Evolutionary conservation across 352 stramenopile genomes (phyloP).

Genomic region (Globisporangium recalcitrans): DNA sequence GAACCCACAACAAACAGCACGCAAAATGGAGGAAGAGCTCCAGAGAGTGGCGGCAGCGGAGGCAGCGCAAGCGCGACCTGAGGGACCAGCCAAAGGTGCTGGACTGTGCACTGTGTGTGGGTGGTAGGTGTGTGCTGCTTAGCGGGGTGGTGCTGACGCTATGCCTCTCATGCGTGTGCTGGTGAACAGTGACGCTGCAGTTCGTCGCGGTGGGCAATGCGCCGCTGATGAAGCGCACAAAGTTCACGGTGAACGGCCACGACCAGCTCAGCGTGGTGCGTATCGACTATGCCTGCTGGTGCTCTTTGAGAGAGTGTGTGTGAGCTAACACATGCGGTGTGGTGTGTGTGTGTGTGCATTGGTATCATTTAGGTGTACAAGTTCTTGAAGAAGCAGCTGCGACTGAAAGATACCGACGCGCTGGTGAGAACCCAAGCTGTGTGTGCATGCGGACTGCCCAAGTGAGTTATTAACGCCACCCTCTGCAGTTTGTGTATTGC

Average conservation of each 20-base stretch:
- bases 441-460: too few species aligned
- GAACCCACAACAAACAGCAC: conserved; percentile 2
- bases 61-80: conserved; percentile 4
- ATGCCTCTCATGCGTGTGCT: neutral
- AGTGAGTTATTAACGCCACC: neutral
- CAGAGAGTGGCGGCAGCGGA: neutral
- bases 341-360: neutral
- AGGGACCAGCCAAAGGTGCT: conserved; percentile 19
- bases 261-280: conserved; percentile 74
- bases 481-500: conserved; percentile 79
- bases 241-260: conserved; percentile 76
- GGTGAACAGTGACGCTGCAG: conserved; percentile 70
- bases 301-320: neutral
- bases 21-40: conserved; percentile 6
- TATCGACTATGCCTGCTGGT: neutral
- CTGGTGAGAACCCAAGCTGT: conserved; percentile 33
- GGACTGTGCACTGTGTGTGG: neutral
- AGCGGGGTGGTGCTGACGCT: neutral
- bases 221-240: conserved; percentile 84
- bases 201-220: conserved; percentile 77
- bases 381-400: conserved; percentile 79
- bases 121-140: neutral
- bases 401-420: conserved; percentile 65
- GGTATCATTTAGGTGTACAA: conserved; percentile 85
- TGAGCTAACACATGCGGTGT: neutral